These are phyloP conservation scores for Cladophialophora exuberans DNA, from an alignment of 2,329 filamentous ascomycete genomes.

Conservation along the genomic window DNA sequence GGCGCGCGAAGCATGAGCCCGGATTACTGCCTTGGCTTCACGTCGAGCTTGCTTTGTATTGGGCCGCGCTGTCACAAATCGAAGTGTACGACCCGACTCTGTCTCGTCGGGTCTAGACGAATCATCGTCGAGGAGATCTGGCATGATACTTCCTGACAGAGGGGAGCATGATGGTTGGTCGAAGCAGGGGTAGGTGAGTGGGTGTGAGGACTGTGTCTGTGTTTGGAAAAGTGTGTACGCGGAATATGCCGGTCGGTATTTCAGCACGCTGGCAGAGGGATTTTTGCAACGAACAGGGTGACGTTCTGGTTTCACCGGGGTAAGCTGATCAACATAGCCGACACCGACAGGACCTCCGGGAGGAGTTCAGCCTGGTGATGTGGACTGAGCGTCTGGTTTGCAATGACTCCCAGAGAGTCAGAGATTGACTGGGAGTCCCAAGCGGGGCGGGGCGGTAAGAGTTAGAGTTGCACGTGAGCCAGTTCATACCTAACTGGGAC, in stretches of 20 bases:
- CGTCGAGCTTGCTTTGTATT: slow-evolving; percentile 4
- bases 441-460: too few species aligned
- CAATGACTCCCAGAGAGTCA: too few species aligned
- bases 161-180: slow-evolving; percentile 9
- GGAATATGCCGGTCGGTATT: too few species aligned
- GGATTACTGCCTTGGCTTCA: slow-evolving; percentile 7
- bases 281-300: too few species aligned
- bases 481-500: background rate
- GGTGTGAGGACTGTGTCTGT: too few species aligned
- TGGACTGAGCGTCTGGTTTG: background rate
- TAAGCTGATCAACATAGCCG: too few species aligned
- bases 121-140: slow-evolving; percentile 1
- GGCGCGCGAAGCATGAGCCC: slow-evolving; percentile 9
- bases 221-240: too few species aligned
- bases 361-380: background rate
- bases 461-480: background rate
- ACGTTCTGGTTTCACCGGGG: too few species aligned
- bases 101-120: background rate
- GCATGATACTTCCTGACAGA: background rate
- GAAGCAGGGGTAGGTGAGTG: too few species aligned
- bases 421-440: too few species aligned
- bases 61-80: slow-evolving; percentile 8
- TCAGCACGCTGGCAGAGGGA: too few species aligned
- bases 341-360: too few species aligned
- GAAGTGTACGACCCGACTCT: background rate